A percentile compares a stretch with the other conserved stretches of the same genome.
These are phyloP conservation scores for Microdochium nivale DNA, from an alignment of 2,329 filamentous ascomycete species.

Conservation along the genomic window DNA sequence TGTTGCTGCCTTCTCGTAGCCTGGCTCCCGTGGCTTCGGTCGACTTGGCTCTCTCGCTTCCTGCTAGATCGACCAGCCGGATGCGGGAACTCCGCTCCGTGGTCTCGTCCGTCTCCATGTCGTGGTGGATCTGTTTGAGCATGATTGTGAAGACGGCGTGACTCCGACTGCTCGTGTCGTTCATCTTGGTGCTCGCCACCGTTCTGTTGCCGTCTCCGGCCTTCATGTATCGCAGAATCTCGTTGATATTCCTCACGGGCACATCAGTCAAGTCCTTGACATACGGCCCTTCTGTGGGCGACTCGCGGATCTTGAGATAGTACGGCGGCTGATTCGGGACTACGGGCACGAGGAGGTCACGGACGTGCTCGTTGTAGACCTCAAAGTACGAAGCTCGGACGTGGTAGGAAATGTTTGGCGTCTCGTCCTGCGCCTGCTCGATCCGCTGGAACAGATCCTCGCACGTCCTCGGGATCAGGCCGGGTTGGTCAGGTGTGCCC, in stretches of 20 bases:
- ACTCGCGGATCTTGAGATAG: conserved; percentile 96
- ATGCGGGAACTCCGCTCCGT: conserved; percentile 93
- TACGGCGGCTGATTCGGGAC: conserved; percentile 64
- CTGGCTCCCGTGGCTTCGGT: conserved; percentile 91
- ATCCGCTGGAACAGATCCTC: conserved; percentile 94
- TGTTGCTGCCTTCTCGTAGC: conserved; percentile 90
- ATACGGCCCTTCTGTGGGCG: conserved; percentile 88
- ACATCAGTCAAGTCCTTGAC: conserved; percentile 95
- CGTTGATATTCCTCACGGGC: conserved; percentile 75
- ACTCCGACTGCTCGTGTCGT: conserved; percentile 92
- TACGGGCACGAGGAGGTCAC: conserved; percentile 78
- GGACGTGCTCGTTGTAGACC: conserved; percentile 98
- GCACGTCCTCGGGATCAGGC: conserved; percentile 90
- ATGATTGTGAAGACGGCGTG: conserved; percentile 98
- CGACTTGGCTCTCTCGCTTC: conserved; percentile 88
- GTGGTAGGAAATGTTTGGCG: conserved; percentile 89
- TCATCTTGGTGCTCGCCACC: conserved; percentile 95
- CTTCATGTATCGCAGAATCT: conserved; percentile 87
- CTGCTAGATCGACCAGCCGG: conserved; percentile 87
- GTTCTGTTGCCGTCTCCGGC: conserved; percentile 83
- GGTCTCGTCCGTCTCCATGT: conserved; percentile 94
- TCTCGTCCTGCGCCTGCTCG: conserved; percentile 65
- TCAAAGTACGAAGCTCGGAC: conserved; percentile 98
- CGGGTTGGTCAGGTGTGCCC: conserved; percentile 77
- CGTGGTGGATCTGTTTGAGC: conserved; percentile 96